Evolutionary conservation across 2,329 filamentous ascomycete genomes (phyloP), one percentile per base, ranked within the genome.

Genomic region (Botrytis hyacinthi): DNA sequence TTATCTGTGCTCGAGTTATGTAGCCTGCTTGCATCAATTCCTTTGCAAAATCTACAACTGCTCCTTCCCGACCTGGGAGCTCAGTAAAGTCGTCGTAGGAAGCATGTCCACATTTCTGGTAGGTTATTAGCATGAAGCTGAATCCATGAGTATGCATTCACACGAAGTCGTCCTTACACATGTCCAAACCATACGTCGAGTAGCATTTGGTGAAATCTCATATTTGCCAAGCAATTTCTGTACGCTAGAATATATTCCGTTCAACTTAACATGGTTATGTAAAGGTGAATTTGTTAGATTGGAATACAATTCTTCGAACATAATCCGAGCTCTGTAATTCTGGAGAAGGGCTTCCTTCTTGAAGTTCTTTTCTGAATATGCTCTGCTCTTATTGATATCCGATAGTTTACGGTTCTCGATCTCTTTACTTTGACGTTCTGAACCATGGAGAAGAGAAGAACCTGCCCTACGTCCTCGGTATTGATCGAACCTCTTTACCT

Each of bases 11-110:
- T 35, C 48, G 42, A 8, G 44, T 67, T n/a, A 67, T 67, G 29
- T 54, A 67, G 44, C 65, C 65, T 35, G 65, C 44, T 40, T 67
- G 12, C 65, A 67, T 67, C 44, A 67, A 18, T 20, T 40, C 44
- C 20, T 67, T 51, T 9, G 65, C 65, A 16, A 67, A 40, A 35
- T 67, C 44, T n/a, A 29, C 44, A 29, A 54, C 8, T 35, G 65
- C 22, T 40, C 65, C 65, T 40, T 67, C 65, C 29, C 48, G 44
- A 4, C 65, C 65, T 37, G 65, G 20, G 2, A n/a, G 5, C 46
- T 67, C 65, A 10, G 7, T 26, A 10, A 51, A 67, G 0, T 54
- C 44, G 14, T 67, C 65, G 16, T 48, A 35, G 20, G 44, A 37
- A 22, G 46, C 26, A 40, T 51, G 42, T 35, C 65, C 44, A 22